Conservation (phyloP, 192 early-diverging fungal genomes). For the Spinellus fusiger region DNA sequence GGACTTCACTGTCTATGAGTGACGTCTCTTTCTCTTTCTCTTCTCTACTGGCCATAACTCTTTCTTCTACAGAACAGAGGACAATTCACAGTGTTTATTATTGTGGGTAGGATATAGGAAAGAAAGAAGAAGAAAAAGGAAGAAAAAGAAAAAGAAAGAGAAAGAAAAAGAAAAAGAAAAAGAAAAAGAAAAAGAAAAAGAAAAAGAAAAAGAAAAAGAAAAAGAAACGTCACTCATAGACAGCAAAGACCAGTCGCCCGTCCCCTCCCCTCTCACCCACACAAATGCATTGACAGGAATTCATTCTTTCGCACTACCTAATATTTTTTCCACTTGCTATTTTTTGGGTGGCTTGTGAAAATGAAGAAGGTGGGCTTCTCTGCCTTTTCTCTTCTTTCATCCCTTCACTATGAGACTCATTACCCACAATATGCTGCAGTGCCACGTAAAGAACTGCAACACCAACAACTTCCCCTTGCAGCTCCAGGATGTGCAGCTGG, state of each 20-base stretch:
- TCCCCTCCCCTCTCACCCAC: not conserved
- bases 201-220: not conserved
- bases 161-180: slow-evolving; percentile 10
- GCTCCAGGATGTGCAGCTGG: slow-evolving; percentile 76
- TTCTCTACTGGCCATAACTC: not conserved
- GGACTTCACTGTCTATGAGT: not conserved
- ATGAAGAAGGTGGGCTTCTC: not conserved
- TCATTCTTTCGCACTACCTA: too few species aligned
- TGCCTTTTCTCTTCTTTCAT: not conserved
- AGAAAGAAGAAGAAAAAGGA: not conserved
- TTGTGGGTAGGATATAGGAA: too few species aligned
- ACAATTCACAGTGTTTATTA: too few species aligned
- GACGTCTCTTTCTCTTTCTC: not conserved
- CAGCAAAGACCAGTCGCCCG: not conserved
- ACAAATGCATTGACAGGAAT: too few species aligned
- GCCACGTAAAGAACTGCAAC: slow-evolving; percentile 95
- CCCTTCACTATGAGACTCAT: slow-evolving; percentile 74
- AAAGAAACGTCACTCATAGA: not conserved
- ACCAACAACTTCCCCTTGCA: slow-evolving; percentile 87
- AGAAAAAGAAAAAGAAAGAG: not conserved
- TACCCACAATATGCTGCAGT: slow-evolving; percentile 98
- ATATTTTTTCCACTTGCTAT: not conserved
- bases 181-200: slow-evolving; percentile 1
- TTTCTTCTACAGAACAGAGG: too few species aligned
- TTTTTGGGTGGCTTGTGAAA: too few species aligned